Evolutionary conservation across 2,329 filamentous ascomycete genomes (phyloP), one percentile per base, ranked within the genome.

Genomic region (Cladosporium sp.): DNA sequence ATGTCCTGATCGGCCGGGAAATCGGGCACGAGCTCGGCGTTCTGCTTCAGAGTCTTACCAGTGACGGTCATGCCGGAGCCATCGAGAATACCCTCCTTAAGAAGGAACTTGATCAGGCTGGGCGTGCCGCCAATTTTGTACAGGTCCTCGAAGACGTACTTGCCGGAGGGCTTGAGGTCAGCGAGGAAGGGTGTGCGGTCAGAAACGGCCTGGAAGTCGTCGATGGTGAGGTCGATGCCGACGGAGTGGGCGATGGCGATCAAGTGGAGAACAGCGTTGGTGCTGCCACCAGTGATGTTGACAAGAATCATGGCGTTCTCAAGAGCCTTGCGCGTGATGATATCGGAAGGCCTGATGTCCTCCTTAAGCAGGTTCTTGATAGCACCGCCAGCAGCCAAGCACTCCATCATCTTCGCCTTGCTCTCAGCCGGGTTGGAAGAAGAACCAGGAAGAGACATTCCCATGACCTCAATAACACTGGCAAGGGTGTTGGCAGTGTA

Each of bases 1-100:
- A 89, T 86, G 57, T 83, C 77, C 69, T 89, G 85, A 61, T 86
- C 80, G 2, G 74, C 71, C 14, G 84, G 83, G 74, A 89, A 86
- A 60, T 81, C 80, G 8, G 78, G 77, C 0, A 76, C 77, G 31
- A 80, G 77, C 62, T 76, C 72, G 34, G 77, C 63, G 61, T 78
- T 78, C 63, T 77, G 60, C 55, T 72, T 72, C 9, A 78, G 63
- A 0, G 75, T 77, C 63, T 74, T 72, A 43, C 75, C 75, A 13
- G 75, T 78, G 16, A 75, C 74, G 22, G 75, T 78, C 61, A 77
- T 74, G 45, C 70, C 68, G 53, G 64, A 70, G 46, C 75, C 75
- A 48, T 77, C 70, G 18, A 78, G 66, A 18, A 77, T 59, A 41
- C 75, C 75, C 59, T 77, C 75, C 54, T 68, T 72, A 46, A 77